phyloP scores from a whole-genome alignment of 2,329 filamentous ascomycete species.

The Alternaria conjuncta region DNA sequence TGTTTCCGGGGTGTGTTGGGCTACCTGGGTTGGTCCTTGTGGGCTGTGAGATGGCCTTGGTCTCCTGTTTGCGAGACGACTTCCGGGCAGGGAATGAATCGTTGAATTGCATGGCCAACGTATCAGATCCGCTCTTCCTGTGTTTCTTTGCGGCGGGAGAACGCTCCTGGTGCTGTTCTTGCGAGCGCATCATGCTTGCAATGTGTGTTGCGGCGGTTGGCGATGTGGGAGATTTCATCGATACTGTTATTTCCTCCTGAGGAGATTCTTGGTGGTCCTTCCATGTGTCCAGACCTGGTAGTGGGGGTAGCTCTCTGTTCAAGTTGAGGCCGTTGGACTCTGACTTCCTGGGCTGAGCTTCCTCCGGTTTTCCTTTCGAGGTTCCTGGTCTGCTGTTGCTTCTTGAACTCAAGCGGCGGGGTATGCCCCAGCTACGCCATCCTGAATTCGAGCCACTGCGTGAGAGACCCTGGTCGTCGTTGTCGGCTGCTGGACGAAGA shows the following conservation, averaged over 20 bases:
- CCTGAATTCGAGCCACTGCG: slow-evolving; percentile 36
- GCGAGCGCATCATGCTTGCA: slow-evolving; percentile 45
- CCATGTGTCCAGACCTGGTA: slow-evolving; percentile 55
- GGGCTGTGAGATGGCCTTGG: slow-evolving; percentile 13
- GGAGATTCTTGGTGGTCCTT: slow-evolving; percentile 28
- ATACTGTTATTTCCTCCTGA: slow-evolving; percentile 17
- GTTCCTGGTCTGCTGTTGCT: slow-evolving; percentile 42
- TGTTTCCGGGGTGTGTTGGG: slow-evolving; percentile 15
- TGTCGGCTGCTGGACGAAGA: slow-evolving; percentile 23
- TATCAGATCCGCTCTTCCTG: slow-evolving; percentile 40
- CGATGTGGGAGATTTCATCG: slow-evolving; percentile 24
- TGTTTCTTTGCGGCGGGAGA: slow-evolving; percentile 36
- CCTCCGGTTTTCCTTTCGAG: slow-evolving; percentile 33
- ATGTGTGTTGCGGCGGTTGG: slow-evolving; percentile 38
- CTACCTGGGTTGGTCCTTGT: slow-evolving; percentile 18
- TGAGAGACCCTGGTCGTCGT: slow-evolving; percentile 25
- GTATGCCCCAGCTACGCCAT: slow-evolving; percentile 50
- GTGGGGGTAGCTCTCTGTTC: slow-evolving; percentile 56
- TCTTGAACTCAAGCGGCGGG: slow-evolving; percentile 42
- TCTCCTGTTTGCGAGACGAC: slow-evolving; percentile 20
- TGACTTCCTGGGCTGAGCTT: slow-evolving; percentile 35
- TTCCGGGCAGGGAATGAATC: slow-evolving; percentile 24
- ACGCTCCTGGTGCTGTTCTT: slow-evolving; percentile 33
- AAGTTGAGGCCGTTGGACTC: slow-evolving; percentile 46
- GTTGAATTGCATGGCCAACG: slow-evolving; percentile 31